Percentiles rank a stretch among this genome's conserved stretches.
Conservation (phyloP, 176 grass and related monocot species). For the Eremochloa ophiuroides region DNA sequence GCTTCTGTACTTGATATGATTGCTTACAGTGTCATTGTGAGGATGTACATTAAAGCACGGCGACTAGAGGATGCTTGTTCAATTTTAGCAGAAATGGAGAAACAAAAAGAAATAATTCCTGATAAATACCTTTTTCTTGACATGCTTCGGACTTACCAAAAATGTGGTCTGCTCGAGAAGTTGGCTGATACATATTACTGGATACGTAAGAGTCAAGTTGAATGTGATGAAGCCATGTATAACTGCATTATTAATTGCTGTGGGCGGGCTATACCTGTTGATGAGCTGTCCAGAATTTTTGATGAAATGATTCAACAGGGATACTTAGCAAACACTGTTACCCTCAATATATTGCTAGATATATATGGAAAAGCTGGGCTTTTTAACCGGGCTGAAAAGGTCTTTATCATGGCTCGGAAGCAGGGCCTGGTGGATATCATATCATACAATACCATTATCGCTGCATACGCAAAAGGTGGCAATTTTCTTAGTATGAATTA, state of each 20-base stretch:
- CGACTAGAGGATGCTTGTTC: conserved; percentile 57
- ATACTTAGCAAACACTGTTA: conserved; percentile 56
- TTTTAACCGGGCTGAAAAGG: conserved; percentile 65
- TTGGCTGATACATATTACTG: conserved; percentile 74
- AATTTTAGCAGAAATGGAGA: conserved; percentile 78
- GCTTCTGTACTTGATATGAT: conserved; percentile 65
- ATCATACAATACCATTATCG: conserved; percentile 91
- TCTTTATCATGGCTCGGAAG: conserved; percentile 72
- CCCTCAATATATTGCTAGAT: conserved; percentile 86
- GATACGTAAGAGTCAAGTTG: conserved; percentile 62
- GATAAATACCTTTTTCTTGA: conserved; percentile 86
- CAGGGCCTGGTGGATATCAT: conserved; percentile 64
- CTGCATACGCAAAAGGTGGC: conserved; percentile 58
- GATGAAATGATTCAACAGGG: conserved; percentile 75
- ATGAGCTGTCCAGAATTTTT: conserved; percentile 85
- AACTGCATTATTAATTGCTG: conserved; percentile 98
- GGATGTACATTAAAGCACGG: conserved; percentile 82
- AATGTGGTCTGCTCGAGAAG: conserved; percentile 61
- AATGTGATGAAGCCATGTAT: conserved; percentile 85
- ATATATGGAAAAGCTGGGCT: conserved; percentile 79
- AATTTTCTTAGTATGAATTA: conserved; percentile 67
- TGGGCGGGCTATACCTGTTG: conserved; percentile 62
- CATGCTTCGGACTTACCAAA: conserved; percentile 85
- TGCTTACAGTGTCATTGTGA: conserved; percentile 73
- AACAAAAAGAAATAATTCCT: conserved; percentile 77